Evolutionary conservation across 2,329 filamentous ascomycete genomes (phyloP).

Genomic region (Talaromyces marneffei): DNA sequence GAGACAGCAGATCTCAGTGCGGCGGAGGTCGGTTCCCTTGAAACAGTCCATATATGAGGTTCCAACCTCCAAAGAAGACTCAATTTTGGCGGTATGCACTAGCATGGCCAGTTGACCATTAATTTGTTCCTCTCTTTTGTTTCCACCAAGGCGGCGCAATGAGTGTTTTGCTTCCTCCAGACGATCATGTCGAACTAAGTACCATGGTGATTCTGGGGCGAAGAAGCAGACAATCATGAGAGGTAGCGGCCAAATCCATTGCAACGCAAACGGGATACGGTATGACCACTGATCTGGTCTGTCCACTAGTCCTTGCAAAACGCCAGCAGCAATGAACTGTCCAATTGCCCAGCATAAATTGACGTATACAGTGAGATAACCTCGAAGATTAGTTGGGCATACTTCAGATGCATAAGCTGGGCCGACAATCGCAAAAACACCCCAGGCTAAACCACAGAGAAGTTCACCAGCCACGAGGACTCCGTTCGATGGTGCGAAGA

Average conservation of each 20-base stretch:
- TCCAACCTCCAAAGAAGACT: constrained; percentile 51
- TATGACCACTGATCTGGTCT: constrained; percentile 47
- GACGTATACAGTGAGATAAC: constrained; percentile 43
- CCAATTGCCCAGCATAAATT: constrained; percentile 46
- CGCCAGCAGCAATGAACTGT: constrained; percentile 49
- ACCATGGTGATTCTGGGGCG: constrained; percentile 17
- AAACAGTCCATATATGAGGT: constrained; percentile 58
- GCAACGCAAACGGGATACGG: constrained; percentile 47
- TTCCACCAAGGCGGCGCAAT: constrained; percentile 14
- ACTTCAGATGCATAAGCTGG: constrained; percentile 44
- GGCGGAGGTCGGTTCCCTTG: constrained; percentile 32
- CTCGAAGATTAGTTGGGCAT: constrained; percentile 41
- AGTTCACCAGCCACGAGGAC: constrained; percentile 46
- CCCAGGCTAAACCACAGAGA: constrained; percentile 48
- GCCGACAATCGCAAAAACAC: constrained; percentile 46
- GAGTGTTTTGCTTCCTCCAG: constrained; percentile 14
- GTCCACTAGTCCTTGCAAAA: constrained; percentile 44
- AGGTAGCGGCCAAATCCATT: constrained; percentile 51
- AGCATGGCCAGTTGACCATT: constrained; percentile 85
- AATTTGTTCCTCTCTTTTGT: constrained; percentile 42
- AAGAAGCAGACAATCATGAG: constrained; percentile 40
- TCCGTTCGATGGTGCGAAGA: constrained; percentile 45
- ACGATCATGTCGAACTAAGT: constrained; percentile 13
- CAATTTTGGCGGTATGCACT: constrained; percentile 77
- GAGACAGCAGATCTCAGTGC: constrained; percentile 40